Evolutionary conservation across 2,329 filamentous ascomycete species (phyloP), one percentile per base, ranked within the genome.

Genomic region (Fusarium transvaalense): DNA sequence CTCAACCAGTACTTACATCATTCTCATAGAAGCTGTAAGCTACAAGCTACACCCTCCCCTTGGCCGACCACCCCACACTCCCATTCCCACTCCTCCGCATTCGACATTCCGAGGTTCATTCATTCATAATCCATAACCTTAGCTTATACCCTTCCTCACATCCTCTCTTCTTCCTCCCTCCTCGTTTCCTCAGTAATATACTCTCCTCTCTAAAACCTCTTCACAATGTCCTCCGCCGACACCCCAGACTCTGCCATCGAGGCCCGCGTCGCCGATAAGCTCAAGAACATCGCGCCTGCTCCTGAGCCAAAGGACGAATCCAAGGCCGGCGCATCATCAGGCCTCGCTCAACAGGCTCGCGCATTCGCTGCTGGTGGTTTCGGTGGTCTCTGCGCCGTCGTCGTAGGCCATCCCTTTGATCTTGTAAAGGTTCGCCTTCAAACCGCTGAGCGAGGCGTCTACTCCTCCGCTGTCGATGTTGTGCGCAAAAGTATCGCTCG

Each of bases 401-500:
- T 99, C 41, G 94, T 98, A 62, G 92, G 96, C 59, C 96, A 99
- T 80, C 96, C 96, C 12, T 99, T 99, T 78, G 96, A 99, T 79
- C 86, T 99, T 74, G 95, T 98, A 79, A 99, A 99, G 83, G 96
- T 99, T 71, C 92, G 96, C 61, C 84, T 99, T 79, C 96, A 99
- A 84, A 99, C 96, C 3, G 94, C 96, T 35, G 94, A 98, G 82
- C 91, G 90, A 80, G 96, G 96, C 48, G 92, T 97, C 35, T 99
- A 99, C 82, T 91, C 85, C 35, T 91, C 92, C 45, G 96, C 96
- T 15, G 85, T 98, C 75, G 96, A 99, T 81, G 95, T 97, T 2
- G 94, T 98, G 68, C 86, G 87, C 79, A 97, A 92, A 84, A 95
- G 93, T 35, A 82, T 99, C 64, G 94, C 94, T 29, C 88, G 92